Conservation (phyloP, 768 basidiomycete species). For the Termitomyces sp. region DNA sequence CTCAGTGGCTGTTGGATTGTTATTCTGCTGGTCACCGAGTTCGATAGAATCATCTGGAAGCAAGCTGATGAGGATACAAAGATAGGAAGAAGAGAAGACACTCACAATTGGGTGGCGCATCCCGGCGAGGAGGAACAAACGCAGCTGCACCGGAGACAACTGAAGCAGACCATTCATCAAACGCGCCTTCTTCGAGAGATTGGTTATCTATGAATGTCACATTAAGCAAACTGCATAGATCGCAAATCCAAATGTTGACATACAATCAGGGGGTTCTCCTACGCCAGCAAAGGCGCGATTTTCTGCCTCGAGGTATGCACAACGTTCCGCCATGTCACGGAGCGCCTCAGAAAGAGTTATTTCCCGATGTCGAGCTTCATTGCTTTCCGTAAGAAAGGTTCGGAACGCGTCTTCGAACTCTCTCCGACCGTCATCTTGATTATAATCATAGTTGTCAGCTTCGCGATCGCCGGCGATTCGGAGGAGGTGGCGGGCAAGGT, state of each 20-base stretch:
- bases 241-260: background rate
- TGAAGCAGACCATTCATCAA: background rate
- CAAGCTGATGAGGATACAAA: background rate
- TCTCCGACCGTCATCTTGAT: too few relatives aligned
- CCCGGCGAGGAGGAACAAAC: background rate
- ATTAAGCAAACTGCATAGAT: background rate
- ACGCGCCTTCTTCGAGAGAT: background rate
- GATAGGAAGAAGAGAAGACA: background rate
- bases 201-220: background rate
- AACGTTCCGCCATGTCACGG: background rate
- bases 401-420: background rate
- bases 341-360: background rate
- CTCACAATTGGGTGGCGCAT: background rate
- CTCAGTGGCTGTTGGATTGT: background rate
- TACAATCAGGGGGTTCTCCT: background rate
- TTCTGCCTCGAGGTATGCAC: background rate
- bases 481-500: too few relatives aligned
- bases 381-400: background rate
- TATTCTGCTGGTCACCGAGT: background rate
- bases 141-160: background rate
- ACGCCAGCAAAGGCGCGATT: background rate
- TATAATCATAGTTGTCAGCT: too few relatives aligned
- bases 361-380: background rate
- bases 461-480: too few relatives aligned
- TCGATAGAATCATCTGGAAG: background rate